These are phyloP conservation scores for Fusarium decemcellulare DNA, from an alignment of 2,329 filamentous ascomycete species.

Conservation along the genomic window DNA sequence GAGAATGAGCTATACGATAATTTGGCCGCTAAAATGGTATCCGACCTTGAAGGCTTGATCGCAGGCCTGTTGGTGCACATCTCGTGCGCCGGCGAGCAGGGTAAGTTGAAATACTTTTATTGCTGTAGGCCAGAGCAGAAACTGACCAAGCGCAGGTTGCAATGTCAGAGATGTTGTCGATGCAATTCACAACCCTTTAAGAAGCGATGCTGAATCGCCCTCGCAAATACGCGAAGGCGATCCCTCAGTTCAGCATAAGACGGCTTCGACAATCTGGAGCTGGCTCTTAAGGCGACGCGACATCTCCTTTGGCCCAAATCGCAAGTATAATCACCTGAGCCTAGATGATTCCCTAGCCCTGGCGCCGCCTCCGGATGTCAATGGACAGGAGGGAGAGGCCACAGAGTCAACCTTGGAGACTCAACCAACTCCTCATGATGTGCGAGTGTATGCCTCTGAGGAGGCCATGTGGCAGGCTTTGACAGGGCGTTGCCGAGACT, in stretches of 20 bases:
- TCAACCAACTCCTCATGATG: constrained; percentile 4
- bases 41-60: constrained; percentile 57
- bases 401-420: neutral
- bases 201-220: constrained; percentile 29
- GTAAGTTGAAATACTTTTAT: constrained; percentile 44
- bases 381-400: constrained; percentile 16
- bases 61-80: constrained; percentile 54
- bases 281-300: constrained; percentile 54
- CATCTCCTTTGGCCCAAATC: constrained; percentile 52
- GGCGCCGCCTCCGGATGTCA: constrained; percentile 13
- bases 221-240: constrained; percentile 22
- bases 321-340: constrained; percentile 57
- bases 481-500: constrained; percentile 71
- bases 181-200: constrained; percentile 48
- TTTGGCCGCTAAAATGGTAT: constrained; percentile 48
- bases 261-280: constrained; percentile 52
- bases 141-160: constrained; percentile 47
- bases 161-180: constrained; percentile 50
- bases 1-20: constrained; percentile 46
- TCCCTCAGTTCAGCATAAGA: constrained; percentile 43
- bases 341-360: constrained; percentile 49
- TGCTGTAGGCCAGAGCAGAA: constrained; percentile 8
- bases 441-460: constrained; percentile 64
- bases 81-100: constrained; percentile 56
- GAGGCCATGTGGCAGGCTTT: constrained; percentile 72